These are phyloP conservation scores for Diplodia corticola DNA, from an alignment of 2,329 filamentous ascomycete genomes.

Conservation along the genomic window DNA sequence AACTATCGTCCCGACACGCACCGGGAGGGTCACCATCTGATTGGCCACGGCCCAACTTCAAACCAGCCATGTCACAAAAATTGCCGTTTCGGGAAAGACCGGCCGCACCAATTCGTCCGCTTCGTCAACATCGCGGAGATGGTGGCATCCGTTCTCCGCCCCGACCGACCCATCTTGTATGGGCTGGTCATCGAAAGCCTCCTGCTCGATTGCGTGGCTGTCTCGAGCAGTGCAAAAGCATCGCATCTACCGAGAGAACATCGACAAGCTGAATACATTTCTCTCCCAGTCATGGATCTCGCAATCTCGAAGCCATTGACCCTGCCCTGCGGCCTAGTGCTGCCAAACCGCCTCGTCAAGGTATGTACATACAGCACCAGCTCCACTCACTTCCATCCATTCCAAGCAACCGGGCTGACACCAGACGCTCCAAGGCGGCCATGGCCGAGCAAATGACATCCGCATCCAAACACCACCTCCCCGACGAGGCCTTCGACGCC, in stretches of 20 bases:
- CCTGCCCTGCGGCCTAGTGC: constrained; percentile 32
- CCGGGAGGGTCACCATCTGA: background rate
- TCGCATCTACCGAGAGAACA: background rate
- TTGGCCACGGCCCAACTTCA: background rate
- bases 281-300: constrained; percentile 22
- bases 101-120: background rate
- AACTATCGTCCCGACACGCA: background rate
- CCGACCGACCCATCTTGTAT: background rate
- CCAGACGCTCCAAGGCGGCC: background rate
- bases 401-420: too few species aligned
- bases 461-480: background rate
- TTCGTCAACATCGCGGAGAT: background rate
- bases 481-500: background rate
- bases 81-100: background rate
- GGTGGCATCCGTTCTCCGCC: background rate
- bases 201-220: background rate
- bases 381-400: too few species aligned
- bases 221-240: background rate
- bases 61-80: background rate
- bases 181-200: background rate
- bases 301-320: constrained; percentile 27
- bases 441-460: background rate
- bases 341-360: constrained; percentile 42
- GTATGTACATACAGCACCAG: constrained; percentile 16
- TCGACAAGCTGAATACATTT: background rate